These are phyloP conservation scores for Trichoderma aggressivum DNA, from an alignment of 2,329 filamentous ascomycete species.

Conservation along the genomic window DNA sequence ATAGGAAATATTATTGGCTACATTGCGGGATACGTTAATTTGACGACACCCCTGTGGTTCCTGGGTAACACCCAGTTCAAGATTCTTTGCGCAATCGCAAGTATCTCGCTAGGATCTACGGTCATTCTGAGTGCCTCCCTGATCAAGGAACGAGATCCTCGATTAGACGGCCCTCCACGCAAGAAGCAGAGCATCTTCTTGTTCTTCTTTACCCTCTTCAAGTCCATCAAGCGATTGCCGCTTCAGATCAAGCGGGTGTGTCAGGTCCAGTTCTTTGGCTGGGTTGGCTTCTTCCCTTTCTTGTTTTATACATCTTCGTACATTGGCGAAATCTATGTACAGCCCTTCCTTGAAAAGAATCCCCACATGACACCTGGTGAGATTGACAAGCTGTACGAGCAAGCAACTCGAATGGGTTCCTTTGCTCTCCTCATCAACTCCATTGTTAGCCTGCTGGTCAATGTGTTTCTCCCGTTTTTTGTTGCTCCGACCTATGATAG, in stretches of 20 bases:
- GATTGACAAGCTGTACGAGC: slow-evolving; percentile 76
- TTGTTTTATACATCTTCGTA: slow-evolving; percentile 95
- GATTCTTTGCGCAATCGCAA: slow-evolving; percentile 82
- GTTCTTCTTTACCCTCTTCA: slow-evolving; percentile 77
- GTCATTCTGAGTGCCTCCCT: slow-evolving; percentile 65
- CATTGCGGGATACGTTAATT: slow-evolving; percentile 77
- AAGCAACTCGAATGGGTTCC: slow-evolving; percentile 81
- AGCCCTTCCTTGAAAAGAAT: slow-evolving; percentile 73
- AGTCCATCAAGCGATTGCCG: slow-evolving; percentile 73
- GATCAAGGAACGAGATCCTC: slow-evolving; percentile 78
- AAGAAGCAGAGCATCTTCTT: slow-evolving; percentile 63
- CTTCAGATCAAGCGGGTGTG: slow-evolving; percentile 81
- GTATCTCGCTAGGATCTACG: slow-evolving; percentile 66
- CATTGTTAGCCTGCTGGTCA: slow-evolving; percentile 75
- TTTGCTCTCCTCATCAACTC: slow-evolving; percentile 88
- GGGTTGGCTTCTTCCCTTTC: slow-evolving; percentile 95
- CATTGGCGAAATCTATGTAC: slow-evolving; percentile 87
- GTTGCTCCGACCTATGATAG: slow-evolving; percentile 74
- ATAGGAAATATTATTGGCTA: slow-evolving; percentile 90
- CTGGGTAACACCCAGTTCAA: slow-evolving; percentile 90
- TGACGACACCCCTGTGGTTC: slow-evolving; percentile 72
- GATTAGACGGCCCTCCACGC: slow-evolving; percentile 60
- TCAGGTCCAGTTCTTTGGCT: slow-evolving; percentile 77
- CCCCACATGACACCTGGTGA: slow-evolving; percentile 74
- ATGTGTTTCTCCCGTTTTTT: slow-evolving; percentile 80